Evolutionary conservation across 2,329 filamentous ascomycete genomes (phyloP).

Genomic region (Pseudogymnoascus sp.): DNA sequence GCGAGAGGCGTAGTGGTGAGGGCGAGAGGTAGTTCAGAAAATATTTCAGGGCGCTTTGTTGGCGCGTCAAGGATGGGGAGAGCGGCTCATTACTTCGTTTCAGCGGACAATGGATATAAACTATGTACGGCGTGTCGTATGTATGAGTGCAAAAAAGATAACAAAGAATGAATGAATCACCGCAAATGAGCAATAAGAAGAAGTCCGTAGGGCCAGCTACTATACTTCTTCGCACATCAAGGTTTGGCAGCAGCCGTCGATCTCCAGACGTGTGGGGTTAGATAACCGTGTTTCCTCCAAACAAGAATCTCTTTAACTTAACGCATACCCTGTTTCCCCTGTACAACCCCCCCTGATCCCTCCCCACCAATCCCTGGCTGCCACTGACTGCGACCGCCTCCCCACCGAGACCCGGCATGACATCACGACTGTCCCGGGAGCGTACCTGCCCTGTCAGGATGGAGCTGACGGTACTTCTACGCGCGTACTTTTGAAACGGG

Average conservation of each 20-base stretch:
- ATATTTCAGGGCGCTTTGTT: constrained; percentile 1
- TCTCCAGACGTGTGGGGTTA: not conserved
- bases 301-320: not conserved
- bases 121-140: not conserved
- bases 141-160: not conserved
- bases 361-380: not conserved
- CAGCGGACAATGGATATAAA: not conserved
- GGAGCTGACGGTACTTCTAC: not conserved
- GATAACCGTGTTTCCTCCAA: not conserved
- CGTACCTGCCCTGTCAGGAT: not conserved
- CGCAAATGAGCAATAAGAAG: not conserved
- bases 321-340: constrained; percentile 4
- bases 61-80: not conserved
- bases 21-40: not conserved
- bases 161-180: constrained; percentile 1
- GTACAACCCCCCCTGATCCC: not conserved
- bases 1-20: not conserved
- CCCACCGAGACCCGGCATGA: not conserved
- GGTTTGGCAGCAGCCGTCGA: not conserved
- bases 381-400: not conserved
- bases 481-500: constrained; percentile 1
- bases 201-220: not conserved
- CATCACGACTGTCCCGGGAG: not conserved
- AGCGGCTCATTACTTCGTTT: not conserved
- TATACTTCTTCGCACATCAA: not conserved